Conservation (phyloP, 768 basidiomycete genomes). For the Tulasnella sp. region DNA sequence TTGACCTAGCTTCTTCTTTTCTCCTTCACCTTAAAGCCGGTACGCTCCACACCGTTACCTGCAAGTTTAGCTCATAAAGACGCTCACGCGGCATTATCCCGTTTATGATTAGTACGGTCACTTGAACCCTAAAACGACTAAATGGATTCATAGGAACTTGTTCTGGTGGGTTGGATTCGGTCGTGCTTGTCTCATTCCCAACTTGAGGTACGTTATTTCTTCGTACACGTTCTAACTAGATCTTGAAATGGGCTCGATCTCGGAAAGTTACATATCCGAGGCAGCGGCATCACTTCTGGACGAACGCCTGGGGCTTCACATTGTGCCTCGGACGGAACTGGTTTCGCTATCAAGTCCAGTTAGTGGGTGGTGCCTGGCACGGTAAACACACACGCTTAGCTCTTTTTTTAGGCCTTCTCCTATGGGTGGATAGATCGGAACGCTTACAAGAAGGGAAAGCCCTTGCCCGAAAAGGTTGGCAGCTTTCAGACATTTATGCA, state of each 20-base stretch:
- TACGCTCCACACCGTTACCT: too few relatives aligned
- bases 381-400: background rate
- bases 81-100: slow-evolving; percentile 27
- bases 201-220: slow-evolving; percentile 46
- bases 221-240: background rate
- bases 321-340: slow-evolving; percentile 77
- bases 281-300: slow-evolving; percentile 81
- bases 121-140: slow-evolving; percentile 84
- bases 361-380: slow-evolving; percentile 15
- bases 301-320: slow-evolving; percentile 53
- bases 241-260: background rate
- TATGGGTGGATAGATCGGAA: slow-evolving; percentile 84
- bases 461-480: slow-evolving; percentile 76
- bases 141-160: slow-evolving; percentile 82
- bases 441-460: slow-evolving; percentile 70
- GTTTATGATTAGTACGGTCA: slow-evolving; percentile 44
- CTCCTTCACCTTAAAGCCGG: too few relatives aligned
- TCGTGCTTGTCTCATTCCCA: slow-evolving; percentile 76
- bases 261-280: slow-evolving; percentile 66
- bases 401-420: slow-evolving; percentile 58
- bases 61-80: too few relatives aligned
- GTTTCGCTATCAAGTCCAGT: slow-evolving; percentile 68
- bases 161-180: slow-evolving; percentile 87
- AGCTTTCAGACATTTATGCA: slow-evolving; percentile 83
- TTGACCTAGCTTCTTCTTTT: background rate